Evolutionary conservation across 2,329 filamentous ascomycete genomes (phyloP).

Genomic region (Cytospora mali): DNA sequence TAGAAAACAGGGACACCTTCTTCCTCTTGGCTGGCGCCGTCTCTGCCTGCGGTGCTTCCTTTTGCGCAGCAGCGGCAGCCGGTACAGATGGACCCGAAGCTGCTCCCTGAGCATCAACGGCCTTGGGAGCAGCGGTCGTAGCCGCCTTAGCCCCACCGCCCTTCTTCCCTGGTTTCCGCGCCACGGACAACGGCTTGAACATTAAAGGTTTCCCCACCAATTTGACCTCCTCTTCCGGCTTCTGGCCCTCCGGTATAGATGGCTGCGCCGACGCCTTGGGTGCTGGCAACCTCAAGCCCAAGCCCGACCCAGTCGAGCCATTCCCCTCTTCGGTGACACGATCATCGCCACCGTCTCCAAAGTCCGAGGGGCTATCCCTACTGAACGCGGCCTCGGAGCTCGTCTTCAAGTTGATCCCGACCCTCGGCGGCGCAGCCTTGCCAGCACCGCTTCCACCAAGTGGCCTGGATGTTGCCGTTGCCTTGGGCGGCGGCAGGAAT

Average conservation of each 20-base stretch:
- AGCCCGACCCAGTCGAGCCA: slow-evolving; percentile 19
- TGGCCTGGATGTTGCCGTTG: slow-evolving; percentile 38
- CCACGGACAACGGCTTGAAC: slow-evolving; percentile 88
- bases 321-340: slow-evolving; percentile 31
- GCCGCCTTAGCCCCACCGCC: slow-evolving; percentile 36
- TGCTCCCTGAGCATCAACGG: slow-evolving; percentile 14
- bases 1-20: slow-evolving; percentile 71
- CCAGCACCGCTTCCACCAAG: slow-evolving; percentile 33
- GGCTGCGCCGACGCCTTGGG: slow-evolving; percentile 45
- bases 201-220: slow-evolving; percentile 78
- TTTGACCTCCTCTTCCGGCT: slow-evolving; percentile 66
- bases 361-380: no score
- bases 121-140: slow-evolving; percentile 18
- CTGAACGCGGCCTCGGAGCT: slow-evolving; percentile 81
- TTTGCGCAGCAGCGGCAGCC: slow-evolving; percentile 11
- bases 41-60: slow-evolving; percentile 27
- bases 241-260: slow-evolving; percentile 58
- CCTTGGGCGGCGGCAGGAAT: slow-evolving; percentile 83
- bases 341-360: slow-evolving; percentile 33
- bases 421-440: slow-evolving; percentile 46
- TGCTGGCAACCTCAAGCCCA: slow-evolving; percentile 42
- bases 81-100: slow-evolving; percentile 20
- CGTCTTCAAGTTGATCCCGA: slow-evolving; percentile 76
- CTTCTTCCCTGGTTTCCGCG: slow-evolving; percentile 73
- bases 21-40: slow-evolving; percentile 48